These are phyloP conservation scores for Scedosporium minutisporum DNA, from an alignment of 2,329 filamentous ascomycete species.

Conservation along the genomic window DNA sequence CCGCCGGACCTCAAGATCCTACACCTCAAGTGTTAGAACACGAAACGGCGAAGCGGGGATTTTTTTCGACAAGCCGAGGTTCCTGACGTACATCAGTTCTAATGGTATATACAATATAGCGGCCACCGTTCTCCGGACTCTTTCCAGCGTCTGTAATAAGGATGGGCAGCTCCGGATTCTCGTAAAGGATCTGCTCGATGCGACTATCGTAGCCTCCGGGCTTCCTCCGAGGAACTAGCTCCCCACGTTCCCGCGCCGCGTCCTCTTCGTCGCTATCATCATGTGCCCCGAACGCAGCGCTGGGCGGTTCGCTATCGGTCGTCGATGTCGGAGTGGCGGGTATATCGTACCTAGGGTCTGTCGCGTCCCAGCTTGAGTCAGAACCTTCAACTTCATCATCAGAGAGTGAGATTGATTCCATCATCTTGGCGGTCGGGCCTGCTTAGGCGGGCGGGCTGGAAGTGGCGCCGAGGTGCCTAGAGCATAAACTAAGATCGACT, in stretches of 20 bases:
- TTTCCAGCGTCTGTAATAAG: slow-evolving; percentile 93
- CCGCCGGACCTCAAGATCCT: slow-evolving; percentile 92
- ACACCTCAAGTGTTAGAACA: slow-evolving; percentile 3
- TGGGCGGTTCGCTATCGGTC: slow-evolving; percentile 37
- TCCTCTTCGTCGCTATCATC: slow-evolving; percentile 38
- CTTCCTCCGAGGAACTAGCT: slow-evolving; percentile 50
- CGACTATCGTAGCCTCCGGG: slow-evolving; percentile 88
- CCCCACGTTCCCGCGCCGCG: slow-evolving; percentile 27
- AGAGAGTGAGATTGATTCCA: slow-evolving; percentile 27
- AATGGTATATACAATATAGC: slow-evolving; percentile 96
- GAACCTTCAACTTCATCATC: slow-evolving; percentile 22
- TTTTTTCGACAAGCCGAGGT: neutral
- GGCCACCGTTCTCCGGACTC: slow-evolving; percentile 81
- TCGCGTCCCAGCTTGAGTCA: slow-evolving; percentile 33
- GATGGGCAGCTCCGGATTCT: slow-evolving; percentile 83
- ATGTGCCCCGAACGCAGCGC: slow-evolving; percentile 13
- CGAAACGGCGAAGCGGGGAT: neutral
- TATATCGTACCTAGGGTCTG: slow-evolving; percentile 51
- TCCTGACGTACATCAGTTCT: slow-evolving; percentile 65
- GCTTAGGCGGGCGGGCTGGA: neutral
- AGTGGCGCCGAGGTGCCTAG: neutral
- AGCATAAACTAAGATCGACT: slow-evolving; percentile 22
- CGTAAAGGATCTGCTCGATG: slow-evolving; percentile 94
- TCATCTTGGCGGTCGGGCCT: slow-evolving; percentile 19
- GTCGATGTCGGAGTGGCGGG: slow-evolving; percentile 64